These are phyloP conservation scores for Erythrophleum ivorense DNA, from an alignment of 331 rosid genomes.

Conservation along the genomic window DNA sequence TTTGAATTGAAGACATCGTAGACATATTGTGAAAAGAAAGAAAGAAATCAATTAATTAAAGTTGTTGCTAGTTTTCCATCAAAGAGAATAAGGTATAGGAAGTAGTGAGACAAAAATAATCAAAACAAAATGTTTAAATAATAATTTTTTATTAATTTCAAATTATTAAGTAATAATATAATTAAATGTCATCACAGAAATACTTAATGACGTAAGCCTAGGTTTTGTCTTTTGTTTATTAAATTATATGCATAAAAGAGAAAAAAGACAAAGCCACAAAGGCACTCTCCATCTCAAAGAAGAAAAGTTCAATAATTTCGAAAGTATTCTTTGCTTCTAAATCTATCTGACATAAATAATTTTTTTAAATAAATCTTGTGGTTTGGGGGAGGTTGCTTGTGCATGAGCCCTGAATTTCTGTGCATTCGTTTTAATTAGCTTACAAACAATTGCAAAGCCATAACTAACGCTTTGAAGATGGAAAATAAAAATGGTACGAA, in stretches of 20 bases:
- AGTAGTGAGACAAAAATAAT: not conserved
- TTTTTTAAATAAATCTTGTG: slow-evolving; percentile 40
- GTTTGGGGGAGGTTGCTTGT: slow-evolving; percentile 53
- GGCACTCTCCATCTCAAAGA: slow-evolving; percentile 3
- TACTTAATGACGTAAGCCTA: slow-evolving; percentile 10
- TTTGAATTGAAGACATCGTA: not conserved
- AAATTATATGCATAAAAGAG: not conserved
- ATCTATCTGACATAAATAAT: not conserved
- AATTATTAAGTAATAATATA: not conserved
- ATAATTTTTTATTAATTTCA: not conserved
- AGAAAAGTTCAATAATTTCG: slow-evolving; percentile 32
- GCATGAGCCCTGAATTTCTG: slow-evolving; percentile 49
- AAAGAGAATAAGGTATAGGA: not conserved
- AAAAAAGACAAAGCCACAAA: not conserved
- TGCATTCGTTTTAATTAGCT: slow-evolving; percentile 50
- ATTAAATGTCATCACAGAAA: not conserved
- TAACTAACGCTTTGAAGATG: slow-evolving; percentile 45
- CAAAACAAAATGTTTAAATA: not conserved
- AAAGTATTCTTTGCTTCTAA: slow-evolving; percentile 56
- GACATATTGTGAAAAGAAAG: not conserved
- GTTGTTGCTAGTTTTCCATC: not conserved
- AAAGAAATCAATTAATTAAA: not conserved
- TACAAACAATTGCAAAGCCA: slow-evolving; percentile 54
- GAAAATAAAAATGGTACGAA: slow-evolving; percentile 31
- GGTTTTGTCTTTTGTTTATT: slow-evolving; percentile 23